Evolutionary conservation across 768 basidiomycete genomes (phyloP).

Genomic region (Dacryopinax primogenitus): DNA sequence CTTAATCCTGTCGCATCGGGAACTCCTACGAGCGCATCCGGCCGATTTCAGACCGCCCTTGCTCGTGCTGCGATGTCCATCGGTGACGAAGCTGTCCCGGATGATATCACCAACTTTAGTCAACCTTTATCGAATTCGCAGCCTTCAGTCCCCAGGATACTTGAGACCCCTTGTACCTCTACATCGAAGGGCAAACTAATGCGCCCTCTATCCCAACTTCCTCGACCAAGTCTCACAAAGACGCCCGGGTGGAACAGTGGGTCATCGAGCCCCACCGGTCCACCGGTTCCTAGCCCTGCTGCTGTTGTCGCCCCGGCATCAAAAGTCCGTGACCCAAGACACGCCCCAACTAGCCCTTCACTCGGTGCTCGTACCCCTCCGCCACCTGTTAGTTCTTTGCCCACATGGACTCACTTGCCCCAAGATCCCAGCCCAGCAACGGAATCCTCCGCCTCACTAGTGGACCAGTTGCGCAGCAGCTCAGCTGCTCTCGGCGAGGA

Average conservation of each 20-base stretch:
- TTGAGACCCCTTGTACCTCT: neutral
- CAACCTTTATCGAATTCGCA: neutral
- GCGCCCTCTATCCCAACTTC: neutral
- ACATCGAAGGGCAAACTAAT: neutral
- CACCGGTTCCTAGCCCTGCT: neutral
- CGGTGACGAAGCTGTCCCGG: neutral
- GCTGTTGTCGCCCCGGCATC: neutral
- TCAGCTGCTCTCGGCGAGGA: neutral
- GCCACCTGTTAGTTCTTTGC: neutral
- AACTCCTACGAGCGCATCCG: neutral
- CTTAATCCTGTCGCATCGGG: neutral
- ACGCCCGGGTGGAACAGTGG: neutral
- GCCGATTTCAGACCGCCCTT: neutral
- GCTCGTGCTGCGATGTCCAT: neutral
- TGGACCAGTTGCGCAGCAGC: slow-evolving; percentile 1
- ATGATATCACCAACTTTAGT: neutral
- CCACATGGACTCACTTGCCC: neutral
- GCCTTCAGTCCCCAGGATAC: neutral
- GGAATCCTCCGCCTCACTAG: neutral
- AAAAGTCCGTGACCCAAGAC: neutral
- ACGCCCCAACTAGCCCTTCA: neutral
- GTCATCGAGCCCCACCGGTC: neutral
- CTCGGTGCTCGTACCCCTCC: neutral
- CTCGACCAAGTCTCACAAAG: neutral
- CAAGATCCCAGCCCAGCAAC: neutral